Evolutionary conservation across 768 basidiomycete species (phyloP).

Genomic region (Pleurotus djamor): DNA sequence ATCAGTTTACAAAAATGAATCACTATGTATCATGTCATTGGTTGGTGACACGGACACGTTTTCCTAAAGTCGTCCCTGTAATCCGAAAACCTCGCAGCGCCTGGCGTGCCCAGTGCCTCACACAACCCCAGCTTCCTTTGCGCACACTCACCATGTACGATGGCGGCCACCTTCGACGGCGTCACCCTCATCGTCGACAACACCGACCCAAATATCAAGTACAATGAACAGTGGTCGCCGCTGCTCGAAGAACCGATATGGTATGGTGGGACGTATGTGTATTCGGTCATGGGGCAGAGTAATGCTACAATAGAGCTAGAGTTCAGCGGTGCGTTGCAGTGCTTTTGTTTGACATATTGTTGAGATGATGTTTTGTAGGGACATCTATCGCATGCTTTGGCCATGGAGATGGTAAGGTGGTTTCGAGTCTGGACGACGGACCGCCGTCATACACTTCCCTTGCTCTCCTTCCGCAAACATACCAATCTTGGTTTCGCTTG

Average conservation of each 20-base stretch:
- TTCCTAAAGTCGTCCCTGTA: background rate
- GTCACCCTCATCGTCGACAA: background rate
- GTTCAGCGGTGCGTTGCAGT: background rate
- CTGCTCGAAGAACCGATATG: background rate
- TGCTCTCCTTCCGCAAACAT: background rate
- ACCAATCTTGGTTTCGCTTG: background rate
- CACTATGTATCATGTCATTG: too few species aligned
- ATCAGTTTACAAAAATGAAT: background rate
- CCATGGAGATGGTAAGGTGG: background rate
- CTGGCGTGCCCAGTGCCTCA: background rate
- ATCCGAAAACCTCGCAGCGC: background rate
- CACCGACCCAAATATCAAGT: background rate
- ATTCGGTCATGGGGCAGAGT: background rate
- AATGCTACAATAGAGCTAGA: background rate
- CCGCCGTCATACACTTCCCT: background rate
- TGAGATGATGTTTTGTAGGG: background rate
- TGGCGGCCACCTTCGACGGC: background rate
- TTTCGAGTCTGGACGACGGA: background rate
- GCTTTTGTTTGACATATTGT: background rate
- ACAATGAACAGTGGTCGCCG: background rate
- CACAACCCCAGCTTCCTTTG: background rate
- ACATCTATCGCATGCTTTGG: constrained; percentile 2
- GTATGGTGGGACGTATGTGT: background rate
- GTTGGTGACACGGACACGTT: too few species aligned
- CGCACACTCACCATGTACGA: background rate